A percentile compares a stretch with the other conserved stretches of the same genome.
These are phyloP conservation scores for Panus rudis DNA, from an alignment of 768 basidiomycete genomes.

Conservation along the genomic window DNA sequence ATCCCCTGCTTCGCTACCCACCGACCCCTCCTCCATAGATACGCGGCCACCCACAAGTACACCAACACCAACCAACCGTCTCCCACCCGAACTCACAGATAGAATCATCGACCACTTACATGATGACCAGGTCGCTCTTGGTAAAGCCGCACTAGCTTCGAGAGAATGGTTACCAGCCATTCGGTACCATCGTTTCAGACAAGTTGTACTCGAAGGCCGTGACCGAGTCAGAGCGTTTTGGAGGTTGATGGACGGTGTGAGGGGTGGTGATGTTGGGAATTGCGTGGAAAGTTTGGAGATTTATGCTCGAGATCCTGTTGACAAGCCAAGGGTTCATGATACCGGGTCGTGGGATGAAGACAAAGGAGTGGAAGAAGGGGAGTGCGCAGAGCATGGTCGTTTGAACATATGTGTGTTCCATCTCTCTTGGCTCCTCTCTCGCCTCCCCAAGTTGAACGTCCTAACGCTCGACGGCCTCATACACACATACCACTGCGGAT, in stretches of 20 bases:
- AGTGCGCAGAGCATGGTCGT: too few species aligned
- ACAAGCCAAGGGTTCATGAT: constrained; percentile 4
- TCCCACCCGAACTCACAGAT: constrained; percentile 8
- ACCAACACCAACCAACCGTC: too few species aligned
- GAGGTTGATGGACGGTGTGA: constrained; percentile 1
- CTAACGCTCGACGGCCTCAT: constrained; percentile 11
- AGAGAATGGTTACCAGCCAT: constrained; percentile 7
- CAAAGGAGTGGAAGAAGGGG: too few species aligned
- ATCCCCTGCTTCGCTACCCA: too few species aligned
- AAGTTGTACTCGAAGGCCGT: too few species aligned
- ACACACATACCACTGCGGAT: too few species aligned
- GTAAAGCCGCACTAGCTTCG: constrained; percentile 3
- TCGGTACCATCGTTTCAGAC: constrained; percentile 7
- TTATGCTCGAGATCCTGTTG: constrained; percentile 4
- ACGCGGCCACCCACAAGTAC: too few species aligned
- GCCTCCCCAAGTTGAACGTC: background rate
- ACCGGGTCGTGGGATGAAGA: too few species aligned
- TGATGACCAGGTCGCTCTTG: constrained; percentile 3
- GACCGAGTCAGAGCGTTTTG: too few species aligned
- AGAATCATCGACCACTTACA: constrained; percentile 8
- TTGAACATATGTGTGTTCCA: too few species aligned
- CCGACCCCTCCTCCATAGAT: too few species aligned
- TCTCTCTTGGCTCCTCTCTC: constrained; percentile 4
- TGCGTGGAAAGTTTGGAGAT: too few species aligned
- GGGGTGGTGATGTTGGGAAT: constrained; percentile 3